Evolutionary conservation across 768 basidiomycete species (phyloP).

Genomic region (Hericium rajendrae): DNA sequence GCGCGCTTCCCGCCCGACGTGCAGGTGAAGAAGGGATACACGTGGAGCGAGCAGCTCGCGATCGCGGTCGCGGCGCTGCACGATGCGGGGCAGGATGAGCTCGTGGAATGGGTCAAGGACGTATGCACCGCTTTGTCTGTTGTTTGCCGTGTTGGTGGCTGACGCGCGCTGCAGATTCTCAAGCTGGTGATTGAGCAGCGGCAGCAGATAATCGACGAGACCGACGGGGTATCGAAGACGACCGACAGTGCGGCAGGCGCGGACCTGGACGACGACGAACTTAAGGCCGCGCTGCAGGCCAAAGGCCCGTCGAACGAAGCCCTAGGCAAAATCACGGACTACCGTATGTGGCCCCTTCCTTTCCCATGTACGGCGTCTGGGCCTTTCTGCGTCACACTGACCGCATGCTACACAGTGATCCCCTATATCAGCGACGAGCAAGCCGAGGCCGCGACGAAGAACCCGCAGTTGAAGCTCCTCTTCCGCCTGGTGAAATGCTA

Average conservation of each 20-base stretch:
- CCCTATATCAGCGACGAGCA: slow-evolving; percentile 68
- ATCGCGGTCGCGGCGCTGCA: slow-evolving; percentile 71
- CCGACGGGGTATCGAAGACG: slow-evolving; percentile 30
- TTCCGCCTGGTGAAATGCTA: slow-evolving; percentile 73
- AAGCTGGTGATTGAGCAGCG: slow-evolving; percentile 49
- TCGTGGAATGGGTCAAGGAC: slow-evolving; percentile 76
- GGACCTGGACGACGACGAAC: slow-evolving; percentile 17
- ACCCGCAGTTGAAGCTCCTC: slow-evolving; percentile 74
- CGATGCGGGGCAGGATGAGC: slow-evolving; percentile 48
- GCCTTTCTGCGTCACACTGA: neutral
- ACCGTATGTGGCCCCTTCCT: slow-evolving; percentile 41
- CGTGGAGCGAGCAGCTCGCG: slow-evolving; percentile 84
- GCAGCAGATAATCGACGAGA: slow-evolving; percentile 50
- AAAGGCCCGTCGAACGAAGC: slow-evolving; percentile 58
- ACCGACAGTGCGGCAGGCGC: slow-evolving; percentile 25
- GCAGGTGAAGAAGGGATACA: slow-evolving; percentile 77
- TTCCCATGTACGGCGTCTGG: neutral
- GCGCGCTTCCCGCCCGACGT: slow-evolving; percentile 54
- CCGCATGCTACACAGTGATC: slow-evolving; percentile 41
- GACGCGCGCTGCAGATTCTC: slow-evolving; percentile 40
- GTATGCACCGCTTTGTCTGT: slow-evolving; percentile 34
- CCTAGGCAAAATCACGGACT: slow-evolving; percentile 58
- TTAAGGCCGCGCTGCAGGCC: slow-evolving; percentile 1
- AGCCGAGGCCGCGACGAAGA: slow-evolving; percentile 66
- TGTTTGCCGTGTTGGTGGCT: neutral